Percentiles rank a stretch among this genome's conserved stretches.
Evolutionary conservation across 495 filamentous ascomycete genomes (phyloP).

Genomic region (Neurospora sp.): DNA sequence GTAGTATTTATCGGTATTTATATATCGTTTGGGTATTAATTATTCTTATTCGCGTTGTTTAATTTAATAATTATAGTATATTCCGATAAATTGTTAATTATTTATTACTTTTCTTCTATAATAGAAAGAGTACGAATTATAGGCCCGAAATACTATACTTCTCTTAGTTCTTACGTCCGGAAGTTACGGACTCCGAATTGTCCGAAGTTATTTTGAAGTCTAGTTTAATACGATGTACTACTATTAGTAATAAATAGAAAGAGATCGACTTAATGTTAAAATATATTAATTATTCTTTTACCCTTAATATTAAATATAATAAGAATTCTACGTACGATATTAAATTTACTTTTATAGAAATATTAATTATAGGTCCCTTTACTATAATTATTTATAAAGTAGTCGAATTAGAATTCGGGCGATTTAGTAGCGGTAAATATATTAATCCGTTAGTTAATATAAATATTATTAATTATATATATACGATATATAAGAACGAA

Average conservation of each 20-base stretch:
- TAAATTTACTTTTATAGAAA: not conserved
- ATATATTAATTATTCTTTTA: no score
- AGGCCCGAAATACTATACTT: not conserved
- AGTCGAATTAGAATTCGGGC: not conserved
- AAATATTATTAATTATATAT: no score
- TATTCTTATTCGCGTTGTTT: no score
- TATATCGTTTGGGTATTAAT: no score
- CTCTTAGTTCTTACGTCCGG: not conserved
- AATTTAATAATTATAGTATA: not conserved
- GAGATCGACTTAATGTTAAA: no score
- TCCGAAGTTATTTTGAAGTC: not conserved
- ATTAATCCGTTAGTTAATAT: no score
- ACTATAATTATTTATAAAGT: not conserved
- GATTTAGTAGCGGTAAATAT: not conserved
- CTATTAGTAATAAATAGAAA: no score
- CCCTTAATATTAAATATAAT: not conserved
- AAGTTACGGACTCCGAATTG: not conserved
- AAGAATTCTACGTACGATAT: not conserved
- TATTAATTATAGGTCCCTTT: not conserved
- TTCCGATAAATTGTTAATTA: not conserved
- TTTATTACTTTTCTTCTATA: not conserved
- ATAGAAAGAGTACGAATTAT: not conserved
- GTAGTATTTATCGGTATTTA: no score
- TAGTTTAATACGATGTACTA: not conserved
- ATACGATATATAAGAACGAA: no score